Evolutionary conservation across 2,329 filamentous ascomycete species (phyloP), one percentile per base, ranked within the genome.

Genomic region (Clarireedia monteithiana): DNA sequence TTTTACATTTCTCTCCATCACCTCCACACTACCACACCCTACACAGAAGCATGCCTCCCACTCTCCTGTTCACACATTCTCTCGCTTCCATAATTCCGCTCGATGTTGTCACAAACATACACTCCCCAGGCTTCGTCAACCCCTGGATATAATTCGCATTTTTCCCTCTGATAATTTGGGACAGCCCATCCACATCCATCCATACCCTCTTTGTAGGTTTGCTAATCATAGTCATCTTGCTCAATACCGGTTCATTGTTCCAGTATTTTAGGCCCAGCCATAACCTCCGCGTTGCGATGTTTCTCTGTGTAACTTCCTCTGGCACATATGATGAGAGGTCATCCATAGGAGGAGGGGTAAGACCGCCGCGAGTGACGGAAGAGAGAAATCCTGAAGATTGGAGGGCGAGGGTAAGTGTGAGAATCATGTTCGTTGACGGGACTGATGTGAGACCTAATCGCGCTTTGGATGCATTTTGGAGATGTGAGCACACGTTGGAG

Each of bases 231-330:
- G 72, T 72, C 74, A 88, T 79, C 65, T 83, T 78, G 61, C 76
- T 79, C 61, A 89, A 70, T 47, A 89, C 85, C 0, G 85, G 83
- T 67, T 83, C 77, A 64, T 84, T 86, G 59, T 87, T 82, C 78
- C 82, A 87, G 72, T 89, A 89, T 71, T 89, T 89, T 67, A 89
- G 67, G 1, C 85, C 85, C 15, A 89, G 72, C 86, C 86, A 89
- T 63, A 89, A 71, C 56, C 86, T 73, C 61, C 84, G 72, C 49
- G 76, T 77, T 1, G 83, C 77, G 27, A 86, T 75, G 66, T 89
- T 89, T 57, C 72, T 71, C 59, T 77, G 74, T 51, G 79, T 82
- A 38, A 81, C 72, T 1, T 76, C 76, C 63, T 82, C 76, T 4
- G 72, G 69, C 3, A 75, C 73, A 55, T 73, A 71, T 10, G 74